Evolutionary conservation across 768 basidiomycete species (phyloP).

Genomic region (Amyloporia xantha): DNA sequence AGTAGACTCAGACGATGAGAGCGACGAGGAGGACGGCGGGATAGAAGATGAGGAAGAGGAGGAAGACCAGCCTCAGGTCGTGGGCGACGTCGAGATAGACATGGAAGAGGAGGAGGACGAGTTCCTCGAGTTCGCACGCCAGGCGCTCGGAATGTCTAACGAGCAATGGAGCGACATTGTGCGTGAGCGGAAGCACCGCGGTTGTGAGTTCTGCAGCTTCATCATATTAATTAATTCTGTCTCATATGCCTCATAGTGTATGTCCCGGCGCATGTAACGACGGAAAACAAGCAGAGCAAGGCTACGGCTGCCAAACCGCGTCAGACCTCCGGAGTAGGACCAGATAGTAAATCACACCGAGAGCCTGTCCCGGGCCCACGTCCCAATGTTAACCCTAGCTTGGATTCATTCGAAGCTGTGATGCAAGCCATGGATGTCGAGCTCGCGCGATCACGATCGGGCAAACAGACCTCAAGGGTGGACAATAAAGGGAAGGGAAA

Average conservation of each 20-base stretch:
- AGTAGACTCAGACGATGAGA: slow-evolving; percentile 87
- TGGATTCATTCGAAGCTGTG: slow-evolving; percentile 91
- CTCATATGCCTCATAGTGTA: slow-evolving; percentile 11
- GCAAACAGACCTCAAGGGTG: slow-evolving; percentile 9
- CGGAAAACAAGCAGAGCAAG: slow-evolving; percentile 7
- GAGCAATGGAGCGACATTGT: slow-evolving; percentile 89
- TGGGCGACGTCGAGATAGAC: slow-evolving; percentile 80
- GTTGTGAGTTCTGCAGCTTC: slow-evolving; percentile 50
- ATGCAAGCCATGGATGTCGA: slow-evolving; percentile 95
- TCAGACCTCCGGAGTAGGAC: background rate
- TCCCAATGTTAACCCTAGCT: slow-evolving; percentile 52
- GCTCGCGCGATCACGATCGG: slow-evolving; percentile 41
- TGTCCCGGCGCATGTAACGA: slow-evolving; percentile 16
- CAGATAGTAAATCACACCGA: background rate
- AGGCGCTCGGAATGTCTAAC: slow-evolving; percentile 82
- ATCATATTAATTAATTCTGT: background rate
- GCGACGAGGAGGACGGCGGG: slow-evolving; percentile 51
- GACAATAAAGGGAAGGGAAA: slow-evolving; percentile 34
- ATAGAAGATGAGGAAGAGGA: slow-evolving; percentile 57
- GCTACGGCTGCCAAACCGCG: background rate
- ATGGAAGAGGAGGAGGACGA: slow-evolving; percentile 94
- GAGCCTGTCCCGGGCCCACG: slow-evolving; percentile 29
- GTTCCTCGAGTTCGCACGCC: slow-evolving; percentile 91
- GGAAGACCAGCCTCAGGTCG: slow-evolving; percentile 77
- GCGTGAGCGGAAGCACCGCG: slow-evolving; percentile 65